Evolutionary conservation across 2,329 filamentous ascomycete species (phyloP).

Genomic region (Fusarium sp.): DNA sequence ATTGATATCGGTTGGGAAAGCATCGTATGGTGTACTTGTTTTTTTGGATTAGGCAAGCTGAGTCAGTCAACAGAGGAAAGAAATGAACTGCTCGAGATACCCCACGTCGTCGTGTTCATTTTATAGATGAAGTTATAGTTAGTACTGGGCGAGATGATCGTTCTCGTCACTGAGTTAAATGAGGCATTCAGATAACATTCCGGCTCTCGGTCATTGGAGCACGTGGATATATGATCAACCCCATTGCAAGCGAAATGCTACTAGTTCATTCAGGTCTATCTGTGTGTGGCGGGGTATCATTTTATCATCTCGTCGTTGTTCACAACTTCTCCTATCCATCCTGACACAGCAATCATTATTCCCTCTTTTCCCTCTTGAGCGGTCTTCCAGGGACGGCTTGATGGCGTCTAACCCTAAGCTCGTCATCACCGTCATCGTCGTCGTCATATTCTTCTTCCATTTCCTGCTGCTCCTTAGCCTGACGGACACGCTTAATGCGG

Average conservation of each 20-base stretch:
- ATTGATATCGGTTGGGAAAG: slow-evolving; percentile 15
- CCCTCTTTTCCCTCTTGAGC: slow-evolving; percentile 45
- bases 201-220: too few relatives aligned
- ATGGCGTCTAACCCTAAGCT: slow-evolving; percentile 46
- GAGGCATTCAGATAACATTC: not conserved
- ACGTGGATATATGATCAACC: not conserved
- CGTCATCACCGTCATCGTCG: slow-evolving; percentile 42
- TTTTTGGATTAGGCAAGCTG: not conserved
- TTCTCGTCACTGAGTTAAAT: not conserved
- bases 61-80: not conserved
- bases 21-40: slow-evolving; percentile 12
- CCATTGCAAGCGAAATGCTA: not conserved
- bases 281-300: slow-evolving; percentile 43
- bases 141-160: not conserved
- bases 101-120: slow-evolving; percentile 13
- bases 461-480: slow-evolving; percentile 59
- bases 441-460: slow-evolving; percentile 53
- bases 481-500: slow-evolving; percentile 68
- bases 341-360: not conserved
- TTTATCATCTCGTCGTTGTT: slow-evolving; percentile 29
- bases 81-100: slow-evolving; percentile 27
- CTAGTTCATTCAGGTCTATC: not conserved
- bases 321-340: slow-evolving; percentile 7
- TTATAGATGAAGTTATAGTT: slow-evolving; percentile 9
- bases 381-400: slow-evolving; percentile 38